Evolutionary conservation across 1,284 basidiomycete species (phyloP), one percentile per base, ranked within the genome.

Genomic region (Ceratorhiza oryzae-sativae): DNA sequence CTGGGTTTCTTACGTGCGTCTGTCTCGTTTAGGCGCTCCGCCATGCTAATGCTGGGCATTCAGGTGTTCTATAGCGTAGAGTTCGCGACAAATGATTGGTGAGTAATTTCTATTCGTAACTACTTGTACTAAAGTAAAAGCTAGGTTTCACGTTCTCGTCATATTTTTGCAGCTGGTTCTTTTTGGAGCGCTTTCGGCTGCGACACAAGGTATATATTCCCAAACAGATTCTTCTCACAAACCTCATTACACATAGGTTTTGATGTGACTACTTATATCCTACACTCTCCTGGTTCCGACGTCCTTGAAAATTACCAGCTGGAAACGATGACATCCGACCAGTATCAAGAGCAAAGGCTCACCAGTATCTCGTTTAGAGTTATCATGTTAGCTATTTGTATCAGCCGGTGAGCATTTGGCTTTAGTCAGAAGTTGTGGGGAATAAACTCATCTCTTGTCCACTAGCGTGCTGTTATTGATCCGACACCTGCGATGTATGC

Each of bases 71-170:
- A 70, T 34, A 70, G 32, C 15, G 53, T 56, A 25, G 65, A 70
- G 2, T 70, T 70, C 25, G 41, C 30, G 18, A 56, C 65, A 1
- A 30, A 70, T 10, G 65, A 70, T 23, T 70, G 65, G 65, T 70
- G 41, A 56, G 36, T n/a, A 15, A 13, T 8, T 6, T 9, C 23
- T 20, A 15, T 5, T 34, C 18, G n/a, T n/a, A 25, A 12, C 23
- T 1, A 2, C 5, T 41, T 23, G 13, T 51, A n/a, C 9, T 23
- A 49, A 12, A 62, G 25, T 0, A 13, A 1, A 25, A 13, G 12
- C 15, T 23, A 70, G 65, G 65, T 58, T 70, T 20, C 65, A 70
- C 36, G 5, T 58, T 4, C 1, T 70, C 5, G 20, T 70, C 42
- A 32, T 42, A 0, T 56, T 58, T 41, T 15, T 56, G 1, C 65